Conservation (phyloP, 345 rosid species). For the Triadica sebifera region DNA sequence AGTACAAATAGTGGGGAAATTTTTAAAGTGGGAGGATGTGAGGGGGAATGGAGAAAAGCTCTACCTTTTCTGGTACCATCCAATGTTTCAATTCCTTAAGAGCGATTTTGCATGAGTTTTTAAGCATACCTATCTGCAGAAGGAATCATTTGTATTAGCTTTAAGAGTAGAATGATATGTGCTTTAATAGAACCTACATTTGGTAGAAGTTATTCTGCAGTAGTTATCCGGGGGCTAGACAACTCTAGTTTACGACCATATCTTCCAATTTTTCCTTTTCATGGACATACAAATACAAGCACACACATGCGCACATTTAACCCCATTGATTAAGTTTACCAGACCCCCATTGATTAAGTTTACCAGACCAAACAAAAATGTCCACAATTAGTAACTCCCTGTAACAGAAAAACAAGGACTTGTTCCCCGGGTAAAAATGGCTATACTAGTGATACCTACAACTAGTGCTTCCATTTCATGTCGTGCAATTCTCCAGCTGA, state of each 20-base stretch:
- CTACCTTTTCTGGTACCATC: slow-evolving; percentile 82
- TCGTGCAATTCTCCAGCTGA: background rate
- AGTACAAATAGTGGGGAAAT: background rate
- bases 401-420: background rate
- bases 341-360: background rate
- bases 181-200: background rate
- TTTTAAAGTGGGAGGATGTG: background rate
- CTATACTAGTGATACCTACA: background rate
- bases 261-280: background rate
- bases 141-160: slow-evolving; percentile 12
- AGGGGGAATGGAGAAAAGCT: background rate
- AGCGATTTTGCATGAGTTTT: slow-evolving; percentile 55
- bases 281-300: too few species aligned
- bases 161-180: background rate
- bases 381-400: background rate
- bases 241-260: too few species aligned
- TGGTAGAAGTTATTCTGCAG: background rate
- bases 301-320: background rate
- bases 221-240: background rate
- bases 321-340: too few species aligned
- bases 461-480: background rate
- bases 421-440: background rate
- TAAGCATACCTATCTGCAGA: slow-evolving; percentile 61
- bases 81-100: slow-evolving; percentile 68
- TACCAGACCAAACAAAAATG: background rate